Conservation (phyloP, 2,329 filamentous ascomycete genomes). For the Penicillium sp. region DNA sequence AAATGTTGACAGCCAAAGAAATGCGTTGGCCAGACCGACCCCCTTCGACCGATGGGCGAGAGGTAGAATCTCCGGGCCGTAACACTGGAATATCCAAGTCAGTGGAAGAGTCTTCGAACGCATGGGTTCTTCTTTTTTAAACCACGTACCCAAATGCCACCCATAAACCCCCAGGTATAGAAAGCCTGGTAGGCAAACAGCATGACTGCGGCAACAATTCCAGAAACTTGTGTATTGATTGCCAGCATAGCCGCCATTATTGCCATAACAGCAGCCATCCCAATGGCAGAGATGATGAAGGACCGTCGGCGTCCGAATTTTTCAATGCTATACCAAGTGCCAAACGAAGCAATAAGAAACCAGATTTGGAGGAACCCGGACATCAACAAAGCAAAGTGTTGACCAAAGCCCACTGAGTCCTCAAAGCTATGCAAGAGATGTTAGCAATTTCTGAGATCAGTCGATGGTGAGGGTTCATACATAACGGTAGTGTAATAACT, state of each 20-base stretch:
- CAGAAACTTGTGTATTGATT: conserved; percentile 5
- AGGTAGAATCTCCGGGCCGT: conserved; percentile 18
- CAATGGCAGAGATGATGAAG: neutral
- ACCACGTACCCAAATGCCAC: conserved; percentile 13
- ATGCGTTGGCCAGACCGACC: conserved; percentile 13
- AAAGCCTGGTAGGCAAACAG: conserved; percentile 16
- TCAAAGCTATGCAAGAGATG: neutral
- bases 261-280: conserved; percentile 8
- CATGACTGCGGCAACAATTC: conserved; percentile 15
- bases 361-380: neutral
- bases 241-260: conserved; percentile 11
- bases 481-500: conserved; percentile 31
- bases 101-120: neutral
- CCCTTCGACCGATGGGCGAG: conserved; percentile 17
- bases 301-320: neutral
- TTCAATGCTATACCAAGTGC: neutral
- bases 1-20: conserved; percentile 56
- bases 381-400: neutral
- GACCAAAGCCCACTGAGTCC: neutral
- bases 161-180: conserved; percentile 19
- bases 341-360: neutral
- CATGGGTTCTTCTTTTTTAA: neutral
- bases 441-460: neutral
- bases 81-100: conserved; percentile 3
- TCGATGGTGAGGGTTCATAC: conserved; percentile 7